A percentile compares a stretch with the other conserved stretches of the same genome.
These are phyloP conservation scores for Heterobasidion occidentale DNA, from an alignment of 1,284 basidiomycete species.

Conservation along the genomic window DNA sequence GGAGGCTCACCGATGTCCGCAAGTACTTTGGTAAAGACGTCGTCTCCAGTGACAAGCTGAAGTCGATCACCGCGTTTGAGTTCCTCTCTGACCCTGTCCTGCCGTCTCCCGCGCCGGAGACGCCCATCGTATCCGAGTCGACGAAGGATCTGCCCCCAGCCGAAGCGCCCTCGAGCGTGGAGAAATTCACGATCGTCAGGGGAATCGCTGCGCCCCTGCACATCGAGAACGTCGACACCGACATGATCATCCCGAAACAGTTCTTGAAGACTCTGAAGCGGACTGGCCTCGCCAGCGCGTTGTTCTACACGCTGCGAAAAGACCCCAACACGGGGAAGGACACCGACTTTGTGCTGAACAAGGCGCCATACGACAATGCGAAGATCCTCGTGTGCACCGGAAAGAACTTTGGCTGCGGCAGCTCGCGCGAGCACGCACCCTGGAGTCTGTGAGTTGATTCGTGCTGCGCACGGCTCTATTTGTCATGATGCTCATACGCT, in stretches of 20 bases:
- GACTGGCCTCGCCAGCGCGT: slow-evolving; percentile 83
- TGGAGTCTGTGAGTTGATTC: slow-evolving; percentile 79
- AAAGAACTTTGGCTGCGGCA: slow-evolving; percentile 92
- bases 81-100: slow-evolving; percentile 73
- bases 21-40: slow-evolving; percentile 57
- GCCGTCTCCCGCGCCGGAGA: slow-evolving; percentile 54
- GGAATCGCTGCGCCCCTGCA: slow-evolving; percentile 87
- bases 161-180: slow-evolving; percentile 54
- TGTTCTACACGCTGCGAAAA: slow-evolving; percentile 83
- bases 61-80: slow-evolving; percentile 61
- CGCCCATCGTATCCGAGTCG: slow-evolving; percentile 25
- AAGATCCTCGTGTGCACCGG: slow-evolving; percentile 88
- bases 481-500: neutral
- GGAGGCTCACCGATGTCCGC: slow-evolving; percentile 84
- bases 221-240: slow-evolving; percentile 92
- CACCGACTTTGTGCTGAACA: slow-evolving; percentile 88
- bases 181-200: slow-evolving; percentile 76
- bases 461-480: neutral
- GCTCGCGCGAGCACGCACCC: slow-evolving; percentile 90
- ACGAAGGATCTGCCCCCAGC: slow-evolving; percentile 35
- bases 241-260: slow-evolving; percentile 96
- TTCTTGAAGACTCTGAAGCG: slow-evolving; percentile 95
- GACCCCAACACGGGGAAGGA: slow-evolving; percentile 74
- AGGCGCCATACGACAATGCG: slow-evolving; percentile 72
- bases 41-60: slow-evolving; percentile 47